Evolutionary conservation across 106 monocot species (phyloP).

Genomic region (Platanthera zijinensis): DNA sequence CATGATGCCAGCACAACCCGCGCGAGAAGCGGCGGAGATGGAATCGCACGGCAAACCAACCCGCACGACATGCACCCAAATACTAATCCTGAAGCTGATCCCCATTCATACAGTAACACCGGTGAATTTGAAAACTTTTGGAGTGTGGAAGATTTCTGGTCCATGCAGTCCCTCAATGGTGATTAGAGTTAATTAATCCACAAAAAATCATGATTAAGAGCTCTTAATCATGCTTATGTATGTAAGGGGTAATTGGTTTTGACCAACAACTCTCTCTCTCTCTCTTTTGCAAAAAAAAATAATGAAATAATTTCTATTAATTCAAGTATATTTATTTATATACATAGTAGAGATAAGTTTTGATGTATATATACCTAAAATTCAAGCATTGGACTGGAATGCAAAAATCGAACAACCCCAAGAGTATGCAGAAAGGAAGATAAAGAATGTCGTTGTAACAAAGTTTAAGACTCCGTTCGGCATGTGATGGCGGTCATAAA

Average conservation of each 20-base stretch:
- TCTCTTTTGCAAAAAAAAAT: no score
- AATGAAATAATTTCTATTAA: no score
- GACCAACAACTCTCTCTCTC: not conserved
- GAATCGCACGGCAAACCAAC: not conserved
- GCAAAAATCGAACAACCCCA: no score
- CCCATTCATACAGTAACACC: not conserved
- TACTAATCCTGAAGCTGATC: not conserved
- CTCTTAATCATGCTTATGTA: not conserved
- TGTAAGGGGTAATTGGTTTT: not conserved
- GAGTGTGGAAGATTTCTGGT: slow-evolving; percentile 45
- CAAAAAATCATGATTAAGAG: not conserved
- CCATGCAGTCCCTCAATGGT: slow-evolving; percentile 24
- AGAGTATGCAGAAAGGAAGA: no score
- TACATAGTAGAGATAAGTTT: no score
- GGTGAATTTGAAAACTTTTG: slow-evolving; percentile 31
- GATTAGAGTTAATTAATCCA: not conserved
- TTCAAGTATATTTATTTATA: no score
- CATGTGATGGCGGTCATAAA: no score
- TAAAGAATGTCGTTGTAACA: no score
- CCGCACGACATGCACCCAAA: not conserved
- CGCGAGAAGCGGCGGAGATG: slow-evolving; percentile 12
- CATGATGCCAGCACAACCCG: slow-evolving; percentile 23
- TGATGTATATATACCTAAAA: no score
- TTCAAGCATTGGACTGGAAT: no score
- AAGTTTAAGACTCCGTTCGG: no score